phyloP scores from a whole-genome alignment of 371 early-diverging fungal genomes.

The Syncephalastrum contaminatum region DNA sequence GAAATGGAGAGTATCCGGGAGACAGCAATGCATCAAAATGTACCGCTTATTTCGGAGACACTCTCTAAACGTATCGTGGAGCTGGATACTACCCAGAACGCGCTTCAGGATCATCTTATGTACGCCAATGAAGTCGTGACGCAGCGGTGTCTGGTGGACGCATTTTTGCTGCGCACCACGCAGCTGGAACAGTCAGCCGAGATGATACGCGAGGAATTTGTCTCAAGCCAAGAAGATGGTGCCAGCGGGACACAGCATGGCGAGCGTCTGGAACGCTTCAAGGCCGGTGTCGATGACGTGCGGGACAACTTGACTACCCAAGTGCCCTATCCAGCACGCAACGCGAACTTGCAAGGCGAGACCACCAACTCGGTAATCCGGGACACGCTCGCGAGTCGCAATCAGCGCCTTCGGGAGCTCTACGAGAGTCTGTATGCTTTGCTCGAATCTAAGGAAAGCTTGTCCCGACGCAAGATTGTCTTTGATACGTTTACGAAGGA shows the following conservation, averaged over 20 bases:
- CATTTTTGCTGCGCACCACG: constrained; percentile 32
- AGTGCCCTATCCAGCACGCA: constrained; percentile 37
- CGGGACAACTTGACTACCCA: constrained; percentile 19
- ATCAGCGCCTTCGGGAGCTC: constrained; percentile 27
- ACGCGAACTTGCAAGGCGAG: constrained; percentile 29
- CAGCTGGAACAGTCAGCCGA: constrained; percentile 45
- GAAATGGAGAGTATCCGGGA: constrained; percentile 17
- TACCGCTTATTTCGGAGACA: constrained; percentile 14
- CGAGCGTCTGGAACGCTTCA: constrained; percentile 31
- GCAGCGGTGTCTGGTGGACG: constrained; percentile 34
- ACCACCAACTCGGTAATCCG: constrained; percentile 36
- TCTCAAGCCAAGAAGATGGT: constrained; percentile 15
- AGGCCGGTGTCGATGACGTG: constrained; percentile 33
- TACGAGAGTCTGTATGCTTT: constrained; percentile 26
- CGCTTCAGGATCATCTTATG: constrained; percentile 15
- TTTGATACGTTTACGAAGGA: constrained; percentile 32
- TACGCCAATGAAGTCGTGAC: constrained; percentile 41
- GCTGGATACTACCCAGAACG: constrained; percentile 15
- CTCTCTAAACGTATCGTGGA: constrained; percentile 21
- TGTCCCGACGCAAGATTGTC: constrained; percentile 35
- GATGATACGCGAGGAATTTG: constrained; percentile 42
- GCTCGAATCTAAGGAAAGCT: constrained; percentile 37
- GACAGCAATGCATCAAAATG: constrained; percentile 1
- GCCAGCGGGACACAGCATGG: constrained; percentile 9
- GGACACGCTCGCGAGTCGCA: constrained; percentile 32